These are phyloP conservation scores for Candida stauntonica DNA, from an alignment of 805 yeast species.

Conservation along the genomic window DNA sequence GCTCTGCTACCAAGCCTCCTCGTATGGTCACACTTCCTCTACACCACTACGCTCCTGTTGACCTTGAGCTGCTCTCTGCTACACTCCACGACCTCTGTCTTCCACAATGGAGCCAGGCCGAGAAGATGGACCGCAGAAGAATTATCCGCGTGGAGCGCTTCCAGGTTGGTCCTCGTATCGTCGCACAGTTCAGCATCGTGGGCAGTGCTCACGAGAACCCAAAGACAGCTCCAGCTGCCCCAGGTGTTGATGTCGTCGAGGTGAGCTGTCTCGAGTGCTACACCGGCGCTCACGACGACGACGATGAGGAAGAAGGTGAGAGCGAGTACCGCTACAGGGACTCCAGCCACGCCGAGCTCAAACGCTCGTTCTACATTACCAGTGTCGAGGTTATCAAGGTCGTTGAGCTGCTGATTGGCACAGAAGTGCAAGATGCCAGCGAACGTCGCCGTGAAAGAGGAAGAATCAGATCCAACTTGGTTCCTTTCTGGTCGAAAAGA, in stretches of 20 bases:
- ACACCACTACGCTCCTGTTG: conserved; percentile 40
- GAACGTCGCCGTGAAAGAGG: conserved; percentile 61
- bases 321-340: conserved; percentile 29
- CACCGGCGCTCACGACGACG: conserved; percentile 31
- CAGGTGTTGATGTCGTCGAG: conserved; percentile 48
- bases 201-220: conserved; percentile 49
- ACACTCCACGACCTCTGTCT: conserved; percentile 43
- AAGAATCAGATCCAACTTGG: conserved; percentile 60
- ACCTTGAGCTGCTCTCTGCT: conserved; percentile 42
- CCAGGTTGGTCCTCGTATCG: conserved; percentile 44
- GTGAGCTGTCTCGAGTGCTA: conserved; percentile 54
- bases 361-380: conserved; percentile 44
- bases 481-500: conserved; percentile 62
- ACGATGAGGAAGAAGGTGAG: conserved; percentile 25
- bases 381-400: conserved; percentile 64
- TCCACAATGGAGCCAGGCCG: conserved; percentile 47
- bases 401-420: conserved; percentile 56
- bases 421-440: conserved; percentile 39
- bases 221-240: conserved; percentile 29
- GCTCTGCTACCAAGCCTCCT: conserved; percentile 53
- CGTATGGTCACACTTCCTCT: conserved; percentile 29
- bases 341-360: conserved; percentile 1
- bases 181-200: conserved; percentile 46
- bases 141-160: conserved; percentile 53
- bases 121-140: conserved; percentile 47